phyloP scores from a whole-genome alignment of 768 basidiomycete genomes.

The Wakefieldia striispora region DNA sequence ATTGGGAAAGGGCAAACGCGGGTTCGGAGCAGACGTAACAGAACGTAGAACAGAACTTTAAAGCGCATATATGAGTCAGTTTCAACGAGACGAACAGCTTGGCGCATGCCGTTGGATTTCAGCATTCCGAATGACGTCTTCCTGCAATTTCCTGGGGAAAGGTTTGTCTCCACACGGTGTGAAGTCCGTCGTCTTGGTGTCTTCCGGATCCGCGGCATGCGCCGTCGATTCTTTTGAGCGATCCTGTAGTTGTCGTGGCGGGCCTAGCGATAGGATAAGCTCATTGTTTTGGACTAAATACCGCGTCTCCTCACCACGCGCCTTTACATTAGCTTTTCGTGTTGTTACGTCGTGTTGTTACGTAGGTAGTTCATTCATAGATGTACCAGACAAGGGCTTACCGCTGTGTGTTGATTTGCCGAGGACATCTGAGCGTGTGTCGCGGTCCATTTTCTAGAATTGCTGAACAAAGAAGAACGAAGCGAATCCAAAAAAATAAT shows the following conservation, averaged over 20 bases:
- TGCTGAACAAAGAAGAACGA: conserved; percentile 13
- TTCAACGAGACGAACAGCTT: neutral
- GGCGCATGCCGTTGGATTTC: conserved; percentile 54
- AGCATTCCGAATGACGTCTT: conserved; percentile 46
- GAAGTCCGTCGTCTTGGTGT: conserved; percentile 10
- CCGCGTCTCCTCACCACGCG: conserved; percentile 9
- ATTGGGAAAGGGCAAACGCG: conserved; percentile 21
- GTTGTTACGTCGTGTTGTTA: neutral
- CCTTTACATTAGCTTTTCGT: conserved; percentile 3
- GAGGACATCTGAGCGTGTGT: conserved; percentile 39
- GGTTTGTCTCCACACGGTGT: neutral
- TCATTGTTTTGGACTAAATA: neutral
- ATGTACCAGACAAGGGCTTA: conserved; percentile 17
- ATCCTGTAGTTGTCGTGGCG: conserved; percentile 8
- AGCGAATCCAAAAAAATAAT: conserved; percentile 12
- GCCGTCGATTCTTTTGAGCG: conserved; percentile 1
- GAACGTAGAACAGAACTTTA: conserved; percentile 39
- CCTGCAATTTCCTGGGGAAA: conserved; percentile 12
- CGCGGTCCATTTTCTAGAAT: conserved; percentile 27
- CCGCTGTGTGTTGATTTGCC: conserved; percentile 37
- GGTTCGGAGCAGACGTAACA: neutral
- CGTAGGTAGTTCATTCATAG: neutral
- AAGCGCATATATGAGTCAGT: conserved; percentile 21
- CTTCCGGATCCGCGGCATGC: neutral
- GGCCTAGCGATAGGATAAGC: conserved; percentile 12